These are phyloP conservation scores for Puccinia triticina DNA, from an alignment of 1,284 basidiomycete genomes.

Conservation along the genomic window DNA sequence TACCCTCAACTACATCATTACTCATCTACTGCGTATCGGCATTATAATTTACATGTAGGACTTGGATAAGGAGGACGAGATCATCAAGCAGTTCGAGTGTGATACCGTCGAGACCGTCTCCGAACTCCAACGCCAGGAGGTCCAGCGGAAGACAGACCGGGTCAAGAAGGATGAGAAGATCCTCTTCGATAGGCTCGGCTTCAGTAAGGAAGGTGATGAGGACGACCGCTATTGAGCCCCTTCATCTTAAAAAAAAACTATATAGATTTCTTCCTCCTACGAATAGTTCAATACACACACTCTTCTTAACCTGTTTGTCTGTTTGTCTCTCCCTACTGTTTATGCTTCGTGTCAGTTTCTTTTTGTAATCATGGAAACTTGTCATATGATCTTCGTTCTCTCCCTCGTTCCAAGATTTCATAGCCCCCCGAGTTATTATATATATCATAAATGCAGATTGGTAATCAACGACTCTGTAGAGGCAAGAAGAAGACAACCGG, in stretches of 20 bases:
- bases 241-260: not conserved
- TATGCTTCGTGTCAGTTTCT: too few species aligned
- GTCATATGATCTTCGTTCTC: too few species aligned
- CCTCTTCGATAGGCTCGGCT: constrained; percentile 75
- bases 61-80: constrained; percentile 85
- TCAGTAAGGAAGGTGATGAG: constrained; percentile 84
- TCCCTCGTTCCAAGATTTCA: too few species aligned
- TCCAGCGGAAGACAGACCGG: constrained; percentile 59
- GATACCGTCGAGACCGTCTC: constrained; percentile 67
- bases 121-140: constrained; percentile 72
- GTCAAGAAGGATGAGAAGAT: constrained; percentile 69
- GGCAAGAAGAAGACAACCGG: too few species aligned
- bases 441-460: too few species aligned
- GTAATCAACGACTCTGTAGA: too few species aligned
- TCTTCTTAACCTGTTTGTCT: not conserved
- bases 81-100: constrained; percentile 76
- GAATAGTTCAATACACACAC: not conserved
- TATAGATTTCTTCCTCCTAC: not conserved
- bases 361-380: too few species aligned
- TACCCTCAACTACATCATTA: not conserved
- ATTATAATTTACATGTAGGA: constrained; percentile 77
- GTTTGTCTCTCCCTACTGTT: too few species aligned
- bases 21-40: not conserved
- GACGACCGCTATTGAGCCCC: constrained; percentile 73
- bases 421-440: too few species aligned